Conservation (phyloP, 1,139 yeast species). For the Debaryomycetaceae sp. region DNA sequence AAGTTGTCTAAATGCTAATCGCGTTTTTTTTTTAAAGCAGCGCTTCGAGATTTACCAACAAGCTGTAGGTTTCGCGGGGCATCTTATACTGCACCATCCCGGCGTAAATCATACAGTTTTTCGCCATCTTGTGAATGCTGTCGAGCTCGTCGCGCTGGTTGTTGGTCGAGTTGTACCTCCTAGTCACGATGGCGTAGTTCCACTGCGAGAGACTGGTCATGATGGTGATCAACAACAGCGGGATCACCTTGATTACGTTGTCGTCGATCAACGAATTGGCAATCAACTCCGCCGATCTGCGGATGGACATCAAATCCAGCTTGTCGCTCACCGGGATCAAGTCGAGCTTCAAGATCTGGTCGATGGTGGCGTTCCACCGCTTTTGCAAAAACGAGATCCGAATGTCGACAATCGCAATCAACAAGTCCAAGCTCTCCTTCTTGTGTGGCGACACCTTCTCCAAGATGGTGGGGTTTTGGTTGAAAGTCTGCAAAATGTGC, state of each 20-base stretch:
- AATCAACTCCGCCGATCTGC: conserved; percentile 40
- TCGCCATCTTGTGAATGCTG: conserved; percentile 60
- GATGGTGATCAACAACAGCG: conserved; percentile 72
- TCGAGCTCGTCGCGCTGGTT: conserved; percentile 53
- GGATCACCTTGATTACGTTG: conserved; percentile 72
- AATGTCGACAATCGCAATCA: conserved; percentile 65
- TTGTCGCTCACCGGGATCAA: conserved; percentile 58
- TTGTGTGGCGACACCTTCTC: conserved; percentile 40
- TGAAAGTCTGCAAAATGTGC: conserved; percentile 51
- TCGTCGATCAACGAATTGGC: conserved; percentile 58
- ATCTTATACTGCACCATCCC: conserved; percentile 94
- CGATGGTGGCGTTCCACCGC: conserved; percentile 61
- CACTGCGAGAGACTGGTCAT: conserved; percentile 75
- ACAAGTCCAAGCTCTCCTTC: conserved; percentile 59
- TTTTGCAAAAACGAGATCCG: conserved; percentile 55
- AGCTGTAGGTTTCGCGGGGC: conserved; percentile 87
- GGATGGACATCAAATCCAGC: conserved; percentile 32
- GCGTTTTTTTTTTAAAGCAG: conserved; percentile 29
- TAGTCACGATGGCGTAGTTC: conserved; percentile 43
- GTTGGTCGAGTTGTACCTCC: conserved; percentile 45
- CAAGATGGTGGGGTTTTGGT: conserved; percentile 47
- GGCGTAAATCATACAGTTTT: conserved; percentile 89
- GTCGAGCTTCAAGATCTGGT: conserved; percentile 53
- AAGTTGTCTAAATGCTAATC: not conserved
- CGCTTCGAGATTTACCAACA: conserved; percentile 68